Percentiles rank a stretch among this genome's conserved stretches.
These are phyloP conservation scores for Gonium pectorale DNA, from an alignment of 139 green algal species.

Conservation along the genomic window DNA sequence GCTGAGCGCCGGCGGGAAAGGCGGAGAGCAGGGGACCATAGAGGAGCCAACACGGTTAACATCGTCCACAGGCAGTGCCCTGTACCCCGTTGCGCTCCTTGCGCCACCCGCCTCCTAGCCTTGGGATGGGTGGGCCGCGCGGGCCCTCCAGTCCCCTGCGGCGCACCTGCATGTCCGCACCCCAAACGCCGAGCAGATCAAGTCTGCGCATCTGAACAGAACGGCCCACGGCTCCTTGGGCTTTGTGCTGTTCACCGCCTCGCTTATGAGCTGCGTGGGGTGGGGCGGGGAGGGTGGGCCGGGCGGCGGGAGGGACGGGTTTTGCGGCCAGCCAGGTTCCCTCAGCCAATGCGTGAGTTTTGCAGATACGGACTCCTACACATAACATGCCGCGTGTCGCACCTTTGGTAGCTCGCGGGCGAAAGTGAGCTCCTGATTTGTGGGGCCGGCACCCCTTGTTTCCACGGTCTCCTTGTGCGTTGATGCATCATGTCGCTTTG, in stretches of 20 bases:
- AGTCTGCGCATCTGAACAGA: constrained; percentile 9
- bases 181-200: constrained; percentile 3
- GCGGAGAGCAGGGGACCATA: too few relatives aligned
- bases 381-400: neutral
- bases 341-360: too few relatives aligned
- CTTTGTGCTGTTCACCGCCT: constrained; percentile 7
- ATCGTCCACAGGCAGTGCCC: too few relatives aligned
- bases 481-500: neutral
- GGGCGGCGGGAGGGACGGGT: too few relatives aligned
- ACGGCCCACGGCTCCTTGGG: constrained; percentile 29
- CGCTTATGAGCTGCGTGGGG: constrained; percentile 38
- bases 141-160: too few relatives aligned
- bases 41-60: too few relatives aligned
- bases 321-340: too few relatives aligned
- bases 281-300: too few relatives aligned
- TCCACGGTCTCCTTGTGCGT: neutral
- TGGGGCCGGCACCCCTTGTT: neutral
- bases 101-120: too few relatives aligned
- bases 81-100: too few relatives aligned
- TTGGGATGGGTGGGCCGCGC: too few relatives aligned
- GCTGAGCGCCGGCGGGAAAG: too few relatives aligned
- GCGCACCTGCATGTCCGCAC: constrained; percentile 33
- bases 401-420: constrained; percentile 5
- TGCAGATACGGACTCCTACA: neutral
- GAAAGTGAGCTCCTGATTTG: neutral